These are phyloP conservation scores for Talinum fruticosum DNA, from an alignment of 148 eudicot species.

Conservation along the genomic window DNA sequence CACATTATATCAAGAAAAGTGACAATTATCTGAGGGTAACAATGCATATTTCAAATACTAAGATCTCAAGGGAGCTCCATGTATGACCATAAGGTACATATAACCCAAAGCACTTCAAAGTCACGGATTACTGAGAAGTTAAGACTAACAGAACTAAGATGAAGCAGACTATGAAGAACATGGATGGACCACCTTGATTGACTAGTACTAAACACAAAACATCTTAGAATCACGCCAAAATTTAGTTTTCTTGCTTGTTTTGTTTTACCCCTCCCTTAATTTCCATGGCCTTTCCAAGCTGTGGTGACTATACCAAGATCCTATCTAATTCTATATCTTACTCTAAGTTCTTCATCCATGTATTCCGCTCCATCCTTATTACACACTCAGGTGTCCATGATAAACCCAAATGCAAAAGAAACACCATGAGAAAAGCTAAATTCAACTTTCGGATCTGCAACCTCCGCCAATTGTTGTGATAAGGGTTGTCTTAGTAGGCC, in stretches of 20 bases:
- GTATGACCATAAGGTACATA: neutral
- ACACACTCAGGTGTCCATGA: neutral
- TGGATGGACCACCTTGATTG: neutral
- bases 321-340: neutral
- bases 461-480: neutral
- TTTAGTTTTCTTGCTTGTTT: too few relatives aligned
- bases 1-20: neutral
- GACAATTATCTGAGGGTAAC: neutral
- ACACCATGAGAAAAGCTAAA: neutral
- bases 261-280: neutral
- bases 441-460: neutral
- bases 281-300: neutral
- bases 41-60: neutral
- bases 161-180: neutral
- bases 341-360: neutral
- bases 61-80: too few relatives aligned
- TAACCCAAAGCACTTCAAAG: neutral
- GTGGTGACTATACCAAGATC: neutral
- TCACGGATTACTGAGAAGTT: neutral
- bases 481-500: neutral
- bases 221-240: neutral
- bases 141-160: neutral
- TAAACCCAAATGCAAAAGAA: slow-evolving; percentile 1
- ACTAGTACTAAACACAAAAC: neutral
- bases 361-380: slow-evolving; percentile 1